Percentiles rank a stretch among this genome's conserved stretches.
Evolutionary conservation across 257 asterid species (phyloP).

Genomic region (Nemophila menziesii): DNA sequence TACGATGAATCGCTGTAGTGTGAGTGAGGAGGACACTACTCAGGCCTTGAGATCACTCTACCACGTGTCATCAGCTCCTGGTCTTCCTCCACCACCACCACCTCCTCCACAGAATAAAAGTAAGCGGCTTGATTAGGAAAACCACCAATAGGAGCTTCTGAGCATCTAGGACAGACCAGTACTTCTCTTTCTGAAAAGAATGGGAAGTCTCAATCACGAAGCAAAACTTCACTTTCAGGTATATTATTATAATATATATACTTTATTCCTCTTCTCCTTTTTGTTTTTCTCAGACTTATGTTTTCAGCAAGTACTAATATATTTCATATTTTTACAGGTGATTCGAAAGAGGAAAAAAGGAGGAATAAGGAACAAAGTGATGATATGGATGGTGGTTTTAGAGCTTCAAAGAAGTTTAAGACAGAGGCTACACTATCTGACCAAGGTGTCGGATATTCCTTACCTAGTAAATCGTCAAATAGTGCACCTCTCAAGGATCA

Average conservation of each 20-base stretch:
- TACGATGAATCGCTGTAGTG: slow-evolving; percentile 75
- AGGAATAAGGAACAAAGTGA: slow-evolving; percentile 49
- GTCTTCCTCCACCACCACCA: slow-evolving; percentile 31
- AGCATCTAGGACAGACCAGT: slow-evolving; percentile 23
- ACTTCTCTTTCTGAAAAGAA: slow-evolving; percentile 23
- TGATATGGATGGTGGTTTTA: no score
- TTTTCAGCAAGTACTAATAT: not conserved
- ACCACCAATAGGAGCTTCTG: slow-evolving; percentile 32
- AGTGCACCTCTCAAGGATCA: slow-evolving; percentile 36
- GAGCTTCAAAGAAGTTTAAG: slow-evolving; percentile 59
- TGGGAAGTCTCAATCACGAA: no score
- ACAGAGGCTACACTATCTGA: slow-evolving; percentile 34
- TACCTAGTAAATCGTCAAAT: slow-evolving; percentile 34
- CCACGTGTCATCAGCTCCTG: slow-evolving; percentile 42
- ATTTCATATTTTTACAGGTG: slow-evolving; percentile 30
- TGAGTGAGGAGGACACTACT: slow-evolving; percentile 80
- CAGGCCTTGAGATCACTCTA: slow-evolving; percentile 68
- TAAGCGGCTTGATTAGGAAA: slow-evolving; percentile 30
- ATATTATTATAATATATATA: no score
- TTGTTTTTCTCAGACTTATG: no score
- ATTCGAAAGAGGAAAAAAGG: slow-evolving; percentile 25
- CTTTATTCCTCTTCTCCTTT: slow-evolving; percentile 11
- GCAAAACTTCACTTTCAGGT: no score
- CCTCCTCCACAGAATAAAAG: slow-evolving; percentile 32
- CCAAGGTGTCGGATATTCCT: no score